Evolutionary conservation across 1,284 basidiomycete species (phyloP), one percentile per base, ranked within the genome.

Genomic region (Ustilago loliicola): DNA sequence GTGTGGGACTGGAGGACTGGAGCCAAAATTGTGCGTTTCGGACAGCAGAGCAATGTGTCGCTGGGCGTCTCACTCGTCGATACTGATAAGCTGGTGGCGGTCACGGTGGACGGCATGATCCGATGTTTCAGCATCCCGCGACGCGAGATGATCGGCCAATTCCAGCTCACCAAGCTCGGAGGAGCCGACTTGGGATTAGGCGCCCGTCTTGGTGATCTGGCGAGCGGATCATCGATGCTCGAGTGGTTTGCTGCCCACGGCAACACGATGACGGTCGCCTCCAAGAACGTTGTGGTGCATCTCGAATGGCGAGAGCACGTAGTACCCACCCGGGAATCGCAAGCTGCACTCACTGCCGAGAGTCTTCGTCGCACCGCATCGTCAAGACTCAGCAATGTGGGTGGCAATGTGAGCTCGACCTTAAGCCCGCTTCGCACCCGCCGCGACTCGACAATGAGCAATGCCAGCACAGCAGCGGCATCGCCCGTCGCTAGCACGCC

Each of bases 71-170:
- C 94, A 85, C 90, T 96, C 42, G 90, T 96, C 45, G 88, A 88
- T 38, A 85, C 87, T 11, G 87, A 89, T 57, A 89, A 93, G 51
- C 91, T 96, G 29, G 92, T 95, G 11, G 91, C 94, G 61, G 92
- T 96, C 23, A 96, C 94, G 0, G 94, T 96, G 75, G 95, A 96
- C 87, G 94, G 94, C 9, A 92, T 95, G 54, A 94, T 96, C 25
- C 88, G 94, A 45, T 93, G 94, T 15, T 96, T 96, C 87, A 94
- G 93, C 3, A 96, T 96, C 80, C 90, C 92, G 91, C 86, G 88
- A 30, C 88, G 93, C 67, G 93, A 95, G 87, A 95, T 96, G 94
- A 90, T 96, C 19, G 93, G 93, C 15, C 93, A 95, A 84, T 96
- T 94, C 88, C 93, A 92, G 85, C 88, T 96, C 40, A 90, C 91